Percentiles rank a stretch among this genome's conserved stretches.
These are phyloP conservation scores for Yamadazyma buinensis DNA, from an alignment of 1,139 yeast species.

Conservation along the genomic window DNA sequence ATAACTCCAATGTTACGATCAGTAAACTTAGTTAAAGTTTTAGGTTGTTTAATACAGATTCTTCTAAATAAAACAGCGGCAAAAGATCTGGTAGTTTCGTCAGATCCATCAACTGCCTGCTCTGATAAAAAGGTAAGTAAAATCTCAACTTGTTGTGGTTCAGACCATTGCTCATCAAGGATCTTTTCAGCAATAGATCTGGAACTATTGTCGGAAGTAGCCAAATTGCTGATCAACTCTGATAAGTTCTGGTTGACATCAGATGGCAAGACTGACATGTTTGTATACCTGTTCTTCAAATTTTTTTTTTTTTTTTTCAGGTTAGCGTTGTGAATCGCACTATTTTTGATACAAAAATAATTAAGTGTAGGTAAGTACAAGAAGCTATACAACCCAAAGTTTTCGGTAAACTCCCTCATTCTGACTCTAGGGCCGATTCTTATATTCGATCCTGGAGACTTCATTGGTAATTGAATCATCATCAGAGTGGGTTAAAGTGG, in stretches of 20 bases:
- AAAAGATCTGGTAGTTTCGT: slow-evolving; percentile 57
- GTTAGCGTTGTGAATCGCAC: too few relatives aligned
- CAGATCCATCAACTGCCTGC: slow-evolving; percentile 62
- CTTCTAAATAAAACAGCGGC: slow-evolving; percentile 88
- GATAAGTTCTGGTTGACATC: slow-evolving; percentile 56
- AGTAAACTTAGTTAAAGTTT: slow-evolving; percentile 55
- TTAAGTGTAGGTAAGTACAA: too few relatives aligned
- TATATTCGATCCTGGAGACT: too few relatives aligned
- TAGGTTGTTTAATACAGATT: slow-evolving; percentile 75
- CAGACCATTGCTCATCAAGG: slow-evolving; percentile 74
- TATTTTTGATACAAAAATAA: too few relatives aligned
- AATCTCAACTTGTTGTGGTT: slow-evolving; percentile 57
- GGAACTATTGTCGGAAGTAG: slow-evolving; percentile 70
- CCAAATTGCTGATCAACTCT: slow-evolving; percentile 57
- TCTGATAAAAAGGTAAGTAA: slow-evolving; percentile 78
- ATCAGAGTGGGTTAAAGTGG: too few relatives aligned
- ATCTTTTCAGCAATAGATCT: slow-evolving; percentile 78
- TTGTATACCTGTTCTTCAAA: background rate
- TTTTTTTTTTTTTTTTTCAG: too few relatives aligned
- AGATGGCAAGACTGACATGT: slow-evolving; percentile 59
- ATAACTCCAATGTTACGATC: slow-evolving; percentile 77
- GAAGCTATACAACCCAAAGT: too few relatives aligned
- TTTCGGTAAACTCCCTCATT: too few relatives aligned
- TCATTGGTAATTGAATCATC: too few relatives aligned
- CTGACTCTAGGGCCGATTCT: too few relatives aligned